These are phyloP conservation scores for Ulmus americana DNA, from an alignment of 331 rosid species.

Conservation along the genomic window DNA sequence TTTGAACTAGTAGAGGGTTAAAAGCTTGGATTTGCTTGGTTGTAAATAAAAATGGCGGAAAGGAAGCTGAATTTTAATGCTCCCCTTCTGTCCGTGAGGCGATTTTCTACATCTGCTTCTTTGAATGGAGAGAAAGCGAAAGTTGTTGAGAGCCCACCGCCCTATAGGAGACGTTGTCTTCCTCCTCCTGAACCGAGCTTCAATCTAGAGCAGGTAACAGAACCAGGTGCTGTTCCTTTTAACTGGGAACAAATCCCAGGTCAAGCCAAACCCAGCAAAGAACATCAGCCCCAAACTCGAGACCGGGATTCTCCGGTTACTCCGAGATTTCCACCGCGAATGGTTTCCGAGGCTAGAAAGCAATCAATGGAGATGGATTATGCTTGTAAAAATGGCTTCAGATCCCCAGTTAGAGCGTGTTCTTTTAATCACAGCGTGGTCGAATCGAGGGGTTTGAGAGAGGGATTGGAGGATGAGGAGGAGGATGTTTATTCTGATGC, in stretches of 20 bases:
- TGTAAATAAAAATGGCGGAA: constrained; percentile 50
- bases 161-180: constrained; percentile 34
- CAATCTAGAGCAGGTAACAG: constrained; percentile 50
- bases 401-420: constrained; percentile 23
- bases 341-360: constrained; percentile 25
- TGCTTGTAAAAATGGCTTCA: constrained; percentile 21
- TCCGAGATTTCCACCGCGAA: constrained; percentile 60
- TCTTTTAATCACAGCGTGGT: constrained; percentile 24
- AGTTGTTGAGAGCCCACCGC: constrained; percentile 31
- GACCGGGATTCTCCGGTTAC: constrained; percentile 32
- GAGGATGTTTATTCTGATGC: constrained; percentile 72
- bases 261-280: constrained; percentile 45
- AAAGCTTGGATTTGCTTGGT: constrained; percentile 15
- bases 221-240: constrained; percentile 84
- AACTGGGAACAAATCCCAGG: constrained; percentile 88
- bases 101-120: constrained; percentile 49
- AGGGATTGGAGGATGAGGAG: constrained; percentile 29
- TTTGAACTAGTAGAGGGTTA: constrained; percentile 20
- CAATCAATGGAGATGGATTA: constrained; percentile 31
- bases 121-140: constrained; percentile 38
- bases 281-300: constrained; percentile 30
- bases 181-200: constrained; percentile 39
- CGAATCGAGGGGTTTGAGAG: constrained; percentile 29
- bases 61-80: constrained; percentile 75
- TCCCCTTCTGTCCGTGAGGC: constrained; percentile 82